Evolutionary conservation across 2,329 filamentous ascomycete species (phyloP).

Genomic region (Colletotrichum cereale): DNA sequence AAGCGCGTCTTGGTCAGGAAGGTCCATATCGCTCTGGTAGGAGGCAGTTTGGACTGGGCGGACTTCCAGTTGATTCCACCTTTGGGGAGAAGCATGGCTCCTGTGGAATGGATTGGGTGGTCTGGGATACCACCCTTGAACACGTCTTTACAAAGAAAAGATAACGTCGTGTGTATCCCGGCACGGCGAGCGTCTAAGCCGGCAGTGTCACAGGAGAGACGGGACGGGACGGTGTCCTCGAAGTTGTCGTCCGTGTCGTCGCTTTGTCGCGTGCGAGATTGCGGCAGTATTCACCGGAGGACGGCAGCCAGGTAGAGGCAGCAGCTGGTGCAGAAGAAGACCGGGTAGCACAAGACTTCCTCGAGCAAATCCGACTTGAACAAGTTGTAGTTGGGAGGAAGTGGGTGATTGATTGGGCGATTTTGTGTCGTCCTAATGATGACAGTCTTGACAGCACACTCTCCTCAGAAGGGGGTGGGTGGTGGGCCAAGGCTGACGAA

Average conservation of each 20-base stretch:
- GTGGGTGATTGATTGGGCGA: constrained; percentile 25
- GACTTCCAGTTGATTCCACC: constrained; percentile 94
- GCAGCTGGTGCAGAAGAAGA: constrained; percentile 7
- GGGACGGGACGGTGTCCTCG: neutral
- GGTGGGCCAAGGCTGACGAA: constrained; percentile 36
- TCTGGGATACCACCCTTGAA: constrained; percentile 55
- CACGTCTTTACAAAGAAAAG: constrained; percentile 31
- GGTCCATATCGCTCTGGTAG: constrained; percentile 77
- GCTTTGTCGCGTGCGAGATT: constrained; percentile 5
- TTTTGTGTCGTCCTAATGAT: constrained; percentile 35
- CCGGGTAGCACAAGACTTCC: constrained; percentile 25
- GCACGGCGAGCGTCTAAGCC: constrained; percentile 26
- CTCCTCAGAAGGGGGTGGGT: constrained; percentile 30
- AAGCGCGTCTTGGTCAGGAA: constrained; percentile 84
- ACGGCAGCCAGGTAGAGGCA: constrained; percentile 9
- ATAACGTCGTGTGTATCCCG: constrained; percentile 1
- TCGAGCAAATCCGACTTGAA: constrained; percentile 5
- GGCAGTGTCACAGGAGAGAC: neutral
- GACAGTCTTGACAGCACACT: constrained; percentile 24
- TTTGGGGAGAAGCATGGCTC: constrained; percentile 87
- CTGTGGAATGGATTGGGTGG: constrained; percentile 47
- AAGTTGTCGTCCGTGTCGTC: constrained; percentile 16
- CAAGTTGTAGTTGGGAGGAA: neutral
- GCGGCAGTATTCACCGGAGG: constrained; percentile 15
- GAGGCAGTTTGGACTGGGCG: constrained; percentile 82